Conservation (phyloP, 768 basidiomycete genomes). For the Podaxis carcinomalis region DNA sequence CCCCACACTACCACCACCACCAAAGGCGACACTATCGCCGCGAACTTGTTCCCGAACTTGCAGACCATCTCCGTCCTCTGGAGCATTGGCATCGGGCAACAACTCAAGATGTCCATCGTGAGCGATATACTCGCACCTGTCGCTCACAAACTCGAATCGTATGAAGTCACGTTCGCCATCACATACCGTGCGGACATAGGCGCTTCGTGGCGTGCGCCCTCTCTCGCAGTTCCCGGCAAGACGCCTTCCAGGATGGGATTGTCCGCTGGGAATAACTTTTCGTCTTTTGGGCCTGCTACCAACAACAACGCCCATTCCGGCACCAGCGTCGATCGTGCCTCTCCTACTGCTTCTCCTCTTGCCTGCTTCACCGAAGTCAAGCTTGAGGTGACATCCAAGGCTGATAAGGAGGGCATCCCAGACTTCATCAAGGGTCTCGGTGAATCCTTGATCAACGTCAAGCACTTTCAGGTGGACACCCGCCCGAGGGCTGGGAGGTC, state of each 20-base stretch:
- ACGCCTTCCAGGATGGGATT: not conserved
- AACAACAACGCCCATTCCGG: not conserved
- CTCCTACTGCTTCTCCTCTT: not conserved
- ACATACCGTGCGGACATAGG: not conserved
- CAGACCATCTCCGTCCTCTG: slow-evolving; percentile 1
- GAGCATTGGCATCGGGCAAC: slow-evolving; percentile 9
- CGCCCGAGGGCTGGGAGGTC: not conserved
- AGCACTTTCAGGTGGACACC: not conserved
- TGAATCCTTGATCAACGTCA: slow-evolving; percentile 1
- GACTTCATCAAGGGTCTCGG: not conserved
- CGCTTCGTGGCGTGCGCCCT: not conserved
- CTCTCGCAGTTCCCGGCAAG: not conserved
- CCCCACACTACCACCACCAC: not conserved
- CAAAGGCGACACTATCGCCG: not conserved
- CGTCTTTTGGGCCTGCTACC: not conserved
- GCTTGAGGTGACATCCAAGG: slow-evolving; percentile 3
- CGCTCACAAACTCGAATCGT: not conserved
- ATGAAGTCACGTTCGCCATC: not conserved
- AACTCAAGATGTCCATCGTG: slow-evolving; percentile 3
- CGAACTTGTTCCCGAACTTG: slow-evolving; percentile 2
- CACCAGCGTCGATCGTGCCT: not conserved
- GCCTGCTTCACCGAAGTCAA: slow-evolving; percentile 2
- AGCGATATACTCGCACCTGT: not conserved
- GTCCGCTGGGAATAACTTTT: not conserved
- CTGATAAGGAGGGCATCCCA: not conserved